These are phyloP conservation scores for Globisporangium radiosum DNA, from an alignment of 352 stramenopile genomes.

Conservation along the genomic window DNA sequence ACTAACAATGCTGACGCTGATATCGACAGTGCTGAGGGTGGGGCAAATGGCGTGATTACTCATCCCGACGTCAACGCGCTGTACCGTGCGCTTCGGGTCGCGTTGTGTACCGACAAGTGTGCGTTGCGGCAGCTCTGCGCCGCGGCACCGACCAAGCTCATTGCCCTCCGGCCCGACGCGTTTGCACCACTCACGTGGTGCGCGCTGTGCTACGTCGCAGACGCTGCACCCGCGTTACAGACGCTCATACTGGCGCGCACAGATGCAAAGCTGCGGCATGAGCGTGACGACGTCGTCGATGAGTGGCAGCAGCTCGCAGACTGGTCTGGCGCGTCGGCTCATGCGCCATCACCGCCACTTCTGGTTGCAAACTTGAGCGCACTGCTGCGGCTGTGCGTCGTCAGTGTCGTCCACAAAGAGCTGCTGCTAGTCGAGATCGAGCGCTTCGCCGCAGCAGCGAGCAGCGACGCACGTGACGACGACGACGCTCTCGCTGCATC, in stretches of 20 bases:
- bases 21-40: not conserved
- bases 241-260: slow-evolving; percentile 22
- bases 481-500: not conserved
- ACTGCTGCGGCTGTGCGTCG: slow-evolving; percentile 20
- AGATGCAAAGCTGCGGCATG: slow-evolving; percentile 5
- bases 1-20: not conserved
- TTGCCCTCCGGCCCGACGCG: slow-evolving; percentile 16
- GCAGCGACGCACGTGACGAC: not conserved
- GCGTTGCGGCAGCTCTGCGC: slow-evolving; percentile 3
- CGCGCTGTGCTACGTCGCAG: slow-evolving; percentile 23
- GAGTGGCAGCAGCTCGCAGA: slow-evolving; percentile 14
- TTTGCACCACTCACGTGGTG: slow-evolving; percentile 19
- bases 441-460: slow-evolving; percentile 9
- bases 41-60: not conserved
- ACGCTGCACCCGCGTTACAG: slow-evolving; percentile 16
- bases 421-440: slow-evolving; percentile 26
- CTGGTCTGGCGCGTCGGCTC: no score
- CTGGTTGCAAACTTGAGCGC: slow-evolving; percentile 3
- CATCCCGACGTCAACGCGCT: slow-evolving; percentile 4
- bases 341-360: no score
- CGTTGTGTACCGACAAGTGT: slow-evolving; percentile 8
- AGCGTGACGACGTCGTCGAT: not conserved
- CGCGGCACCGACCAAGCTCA: slow-evolving; percentile 8
- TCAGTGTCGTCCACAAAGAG: slow-evolving; percentile 18
- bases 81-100: slow-evolving; percentile 7